Evolutionary conservation across 495 filamentous ascomycete genomes (phyloP).

Genomic region (Aspergillus biplanus): DNA sequence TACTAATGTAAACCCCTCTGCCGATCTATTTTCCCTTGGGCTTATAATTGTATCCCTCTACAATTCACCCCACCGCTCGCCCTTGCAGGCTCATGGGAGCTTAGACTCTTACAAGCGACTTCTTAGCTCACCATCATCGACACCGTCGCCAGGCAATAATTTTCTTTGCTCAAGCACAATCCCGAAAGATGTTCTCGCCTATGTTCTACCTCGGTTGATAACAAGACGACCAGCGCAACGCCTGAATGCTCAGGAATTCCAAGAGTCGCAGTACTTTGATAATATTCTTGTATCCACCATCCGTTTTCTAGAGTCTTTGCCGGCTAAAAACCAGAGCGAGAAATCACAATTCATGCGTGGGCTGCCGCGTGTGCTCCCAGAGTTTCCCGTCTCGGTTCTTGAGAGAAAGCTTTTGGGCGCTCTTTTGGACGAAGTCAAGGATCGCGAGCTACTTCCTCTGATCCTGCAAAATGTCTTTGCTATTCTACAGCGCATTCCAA

Average conservation of each 20-base stretch:
- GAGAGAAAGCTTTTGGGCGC: constrained; percentile 92
- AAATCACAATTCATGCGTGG: constrained; percentile 92
- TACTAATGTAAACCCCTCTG: constrained; percentile 73
- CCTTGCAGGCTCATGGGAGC: constrained; percentile 78
- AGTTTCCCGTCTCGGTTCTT: constrained; percentile 89
- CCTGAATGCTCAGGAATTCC: constrained; percentile 88
- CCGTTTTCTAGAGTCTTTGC: constrained; percentile 87
- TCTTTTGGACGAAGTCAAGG: constrained; percentile 88
- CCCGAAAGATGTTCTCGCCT: constrained; percentile 73
- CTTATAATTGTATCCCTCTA: constrained; percentile 88
- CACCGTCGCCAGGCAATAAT: constrained; percentile 78
- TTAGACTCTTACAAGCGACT: constrained; percentile 79
- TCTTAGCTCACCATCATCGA: constrained; percentile 72
- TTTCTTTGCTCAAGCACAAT: constrained; percentile 78
- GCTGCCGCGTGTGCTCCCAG: constrained; percentile 78
- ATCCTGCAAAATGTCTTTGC: constrained; percentile 90
- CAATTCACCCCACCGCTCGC: constrained; percentile 88
- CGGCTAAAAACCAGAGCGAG: constrained; percentile 87
- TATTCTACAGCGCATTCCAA: constrained; percentile 75
- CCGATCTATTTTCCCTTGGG: constrained; percentile 92
- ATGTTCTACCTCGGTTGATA: constrained; percentile 80
- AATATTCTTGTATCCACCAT: constrained; percentile 95
- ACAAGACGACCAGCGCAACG: constrained; percentile 84
- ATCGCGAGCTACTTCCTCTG: constrained; percentile 79
- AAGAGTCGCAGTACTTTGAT: constrained; percentile 92